Base-by-base conservation (phyloP, 306 rosid genomes). In the Medicago lupulina region DNA sequence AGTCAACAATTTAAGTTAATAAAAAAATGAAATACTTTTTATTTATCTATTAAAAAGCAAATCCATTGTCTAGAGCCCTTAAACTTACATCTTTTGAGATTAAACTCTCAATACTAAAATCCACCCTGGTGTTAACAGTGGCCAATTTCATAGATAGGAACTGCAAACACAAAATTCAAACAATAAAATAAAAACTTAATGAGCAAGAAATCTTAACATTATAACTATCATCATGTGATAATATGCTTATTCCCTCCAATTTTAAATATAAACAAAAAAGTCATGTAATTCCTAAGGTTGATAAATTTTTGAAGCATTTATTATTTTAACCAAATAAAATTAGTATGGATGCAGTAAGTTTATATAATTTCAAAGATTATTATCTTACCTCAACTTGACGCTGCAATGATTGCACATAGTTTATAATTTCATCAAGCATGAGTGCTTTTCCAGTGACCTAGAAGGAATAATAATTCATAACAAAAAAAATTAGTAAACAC, bases 391-490 rank as follows among this genome's bases (percentile, higher is more conserved):
- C 96, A 39, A 96, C 99, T 87, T 92, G 99, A 18, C 93, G 92
- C 79, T 96, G 99, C 78, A 96, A 88, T 76, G 98, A 96, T 90
- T 96, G 98, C 7, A 96, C 98, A 80, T 96, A 96, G 77, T 96
- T 96, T 80, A 96, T 96, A 60, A 96, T 96, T 81, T 96, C 99
- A 74, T 96, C 99, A 4, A 96, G 92, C 99, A 96, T 90, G 0
- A 90, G 91, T 71, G 99, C 99, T 87, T 96, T 96, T 9, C 99
- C 99, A 28, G 98, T 92, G 21, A 96, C 97, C 98, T 93, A 21
- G 17, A 79, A 36, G 50, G 17, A 39, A n/a, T 74, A 16, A 40
- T 47, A 71, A 68, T 76, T 49, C 46, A 51, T 38, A 70, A 67
- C 79, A 23, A 55, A 16, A 55, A 16, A 17, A 5, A 23, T 81